Base-by-base conservation (phyloP, 108 stramenopile genomes). In the Chaetoceros tenuissimus region DNA sequence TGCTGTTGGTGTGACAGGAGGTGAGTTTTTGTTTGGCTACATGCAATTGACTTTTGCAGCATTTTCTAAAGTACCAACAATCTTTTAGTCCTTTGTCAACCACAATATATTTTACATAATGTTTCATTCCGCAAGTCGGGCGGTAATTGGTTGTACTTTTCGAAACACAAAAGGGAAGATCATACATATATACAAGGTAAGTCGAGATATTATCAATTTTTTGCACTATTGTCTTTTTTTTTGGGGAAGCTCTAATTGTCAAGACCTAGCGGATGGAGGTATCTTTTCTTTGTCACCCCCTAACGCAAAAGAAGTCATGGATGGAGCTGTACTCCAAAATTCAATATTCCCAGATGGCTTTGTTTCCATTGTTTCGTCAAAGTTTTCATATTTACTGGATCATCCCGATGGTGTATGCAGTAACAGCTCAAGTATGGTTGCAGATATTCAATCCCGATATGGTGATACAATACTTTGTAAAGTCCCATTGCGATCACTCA, bases 41-140 rank as follows among this genome's bases (percentile, higher is more conserved):
- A n/a, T n/a, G n/a, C n/a, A n/a, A n/a, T n/a, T n/a, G n/a, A n/a
- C n/a, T n/a, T n/a, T n/a, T n/a, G n/a, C n/a, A n/a, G n/a, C n/a
- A n/a, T n/a, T n/a, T n/a, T n/a, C n/a, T n/a, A n/a, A n/a, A n/a
- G n/a, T n/a, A n/a, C n/a, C n/a, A n/a, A n/a, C n/a, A n/a, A n/a
- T n/a, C n/a, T n/a, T n/a, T n/a, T n/a, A n/a, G 60, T 71, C 26
- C 63, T 81, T 10, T 81, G 80, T 28, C 62, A 67, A 54, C 80
- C 80, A 17, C 51, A 52, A 21, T 81, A 81, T 46, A 68, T 81
- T 18, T 52, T 81, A 1, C 73, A 81, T 40, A 75, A 79, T 40
- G 71, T 75, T 17, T 28, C n/a, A n/a, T n/a, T n/a, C n/a, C n/a
- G n/a, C n/a, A n/a, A n/a, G n/a, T n/a, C n/a, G n/a, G n/a, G n/a